Base-by-base conservation (phyloP, 1,139 yeast genomes). In the Eremothecium gossypii region DNA sequence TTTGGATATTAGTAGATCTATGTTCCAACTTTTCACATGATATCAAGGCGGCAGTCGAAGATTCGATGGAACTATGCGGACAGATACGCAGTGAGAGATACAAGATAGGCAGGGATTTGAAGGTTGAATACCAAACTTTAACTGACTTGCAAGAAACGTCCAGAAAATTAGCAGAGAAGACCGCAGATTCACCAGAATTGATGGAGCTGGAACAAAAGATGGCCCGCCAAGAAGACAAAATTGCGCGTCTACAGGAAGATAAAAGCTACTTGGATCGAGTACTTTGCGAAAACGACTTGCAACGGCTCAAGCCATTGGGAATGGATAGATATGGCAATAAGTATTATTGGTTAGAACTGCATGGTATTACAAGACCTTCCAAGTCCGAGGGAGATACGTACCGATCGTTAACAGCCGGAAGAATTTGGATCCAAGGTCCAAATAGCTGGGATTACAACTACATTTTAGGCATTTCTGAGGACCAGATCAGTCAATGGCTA, bases 341-440 rank as follows among this genome's bases (percentile, higher is more conserved):
- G 50, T 91, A 89, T 61, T 93, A 95, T 94, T 91, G 96, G 96
- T 79, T 89, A 58, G 97, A 91, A 58, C 72, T 75, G 49, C 82
- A 82, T 56, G 97, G 97, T 0, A 69, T 85, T 43, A 85, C 87
- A 5, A 36, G 74, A 70, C 41, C 70, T 73, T 30, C 62, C 66
- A 36, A 59, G 65, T 8, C 61, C 60, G 23, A 64, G 55, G 20
- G 68, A 62, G 11, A 65, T n/a, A 63, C 87, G 83, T 8, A 10
- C 7, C 17, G 12, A 7, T 13, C 41, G 8, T 12, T 35, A 7
- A 17, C 33, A 9, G 11, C 31, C 20, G 97, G 97, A 7, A 70
- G 86, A 45, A 61, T 91, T 31, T 89, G 96, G 95, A 74, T 91
- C 2, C 97, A 89, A 63, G 99, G 99, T 0, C 97, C 98, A 1